Evolutionary conservation across 805 yeast genomes (phyloP), one percentile per base, ranked within the genome.

Genomic region (Ogataea haglerorum): DNA sequence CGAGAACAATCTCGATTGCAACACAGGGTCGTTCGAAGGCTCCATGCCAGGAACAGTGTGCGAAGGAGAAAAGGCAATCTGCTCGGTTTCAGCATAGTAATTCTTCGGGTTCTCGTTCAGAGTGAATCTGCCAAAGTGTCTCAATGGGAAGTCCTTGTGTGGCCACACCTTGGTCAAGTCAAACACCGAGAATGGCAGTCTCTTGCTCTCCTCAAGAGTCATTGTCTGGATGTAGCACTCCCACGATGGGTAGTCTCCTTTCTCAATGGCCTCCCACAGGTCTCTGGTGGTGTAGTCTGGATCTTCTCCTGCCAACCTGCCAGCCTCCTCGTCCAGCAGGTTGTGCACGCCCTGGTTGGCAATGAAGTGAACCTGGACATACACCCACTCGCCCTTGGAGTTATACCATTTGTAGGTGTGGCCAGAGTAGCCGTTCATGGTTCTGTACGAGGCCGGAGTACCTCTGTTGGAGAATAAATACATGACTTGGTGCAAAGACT

Each of bases 101-200:
- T 87, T 87, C 64, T 76, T 69, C 45, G 95, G 93, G 67, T 87
- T 87, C 66, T 85, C 86, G 64, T 87, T 83, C 62, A 87, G 66
- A 2, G 78, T 79, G 50, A 87, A 69, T 62, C 80, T 81, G 62
- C 95, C 96, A 60, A 88, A 82, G 63, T 80, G 80, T 64, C 95
- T 78, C 68, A 88, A 66, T 58, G 96, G 96, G 73, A 79, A 88
- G 42, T 87, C 82, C 53, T 68, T 69, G 60, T 88, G 95, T 25
- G 96, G 88, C 96, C 96, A 88, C 41, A 85, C 84, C 70, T 89
- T 89, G 49, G 96, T 88, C 63, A 88, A 73, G 66, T 88, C 96
- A 60, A 85, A 87, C 32, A 89, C 90, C 5, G 91, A 83, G 67
- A 84, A 87, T 59, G 83, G 82, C 36, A 76, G 76, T 46, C 78